Evolutionary conservation across 176 grass and related monocot genomes (phyloP), one percentile per base, ranked within the genome.

Genomic region (Rhynchospora tenuis): DNA sequence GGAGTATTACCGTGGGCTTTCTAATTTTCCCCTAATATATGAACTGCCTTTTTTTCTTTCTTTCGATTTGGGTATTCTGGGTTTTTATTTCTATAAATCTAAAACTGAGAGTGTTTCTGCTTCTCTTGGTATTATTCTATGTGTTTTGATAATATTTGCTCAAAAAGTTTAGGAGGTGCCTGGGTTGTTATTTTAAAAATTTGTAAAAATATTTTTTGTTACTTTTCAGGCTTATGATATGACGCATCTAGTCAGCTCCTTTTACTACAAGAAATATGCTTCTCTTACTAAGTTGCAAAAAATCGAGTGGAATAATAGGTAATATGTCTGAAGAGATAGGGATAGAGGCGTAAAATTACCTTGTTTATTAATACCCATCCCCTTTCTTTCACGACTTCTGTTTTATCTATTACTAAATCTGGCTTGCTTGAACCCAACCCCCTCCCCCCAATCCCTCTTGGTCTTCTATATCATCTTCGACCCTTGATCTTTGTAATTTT

Each of bases 301-400:
- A 52, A 80, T 91, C 6, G 96, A 99, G 84, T 99, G 96, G 96
- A 99, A 99, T 81, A 99, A 99, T 69, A 93, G 96, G 96, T 99
- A 66, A 83, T 4, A 63, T 28, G 24, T 56, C 48, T 56, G 7
- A 26, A 77, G 26, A 68, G 65, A 66, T 4, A 26, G 20, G 24
- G 61, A 13, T 4, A 3, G 3, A 38, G 3, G 5, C 3, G 61
- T 26, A 20, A 5, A 59, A 59, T 59, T 59, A 23, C 59, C 20
- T 61, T 67, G 16, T 67, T 67, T 69, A 81, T n/a, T 69, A 12
- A 3, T 29, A 22, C 43, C 71, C 7, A 71, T 85, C 29, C 5
- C 4, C 72, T 47, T 75, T 31, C 8, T 84, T 42, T 43, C 19
- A 59, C 15, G 7, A 23, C 13, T 48, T 59, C 26, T 15, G 11